phyloP scores from a whole-genome alignment of 2,329 filamentous ascomycete species.

The Clonostachys sp. region DNA sequence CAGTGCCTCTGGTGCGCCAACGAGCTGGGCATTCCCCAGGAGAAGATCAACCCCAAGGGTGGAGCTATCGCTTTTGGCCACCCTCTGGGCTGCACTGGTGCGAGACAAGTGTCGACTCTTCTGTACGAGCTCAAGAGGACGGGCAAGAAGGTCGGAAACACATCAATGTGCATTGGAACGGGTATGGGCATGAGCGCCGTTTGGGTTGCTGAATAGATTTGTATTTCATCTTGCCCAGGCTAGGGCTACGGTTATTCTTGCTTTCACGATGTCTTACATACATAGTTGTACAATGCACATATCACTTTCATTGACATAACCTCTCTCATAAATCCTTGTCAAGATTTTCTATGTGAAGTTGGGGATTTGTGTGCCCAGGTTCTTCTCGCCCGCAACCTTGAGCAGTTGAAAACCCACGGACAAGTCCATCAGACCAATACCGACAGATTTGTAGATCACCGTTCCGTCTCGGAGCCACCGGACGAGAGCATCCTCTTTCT shows the following conservation, averaged over 20 bases:
- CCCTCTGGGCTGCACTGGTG: constrained; percentile 90
- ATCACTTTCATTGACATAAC: background rate
- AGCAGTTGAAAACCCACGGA: constrained; percentile 56
- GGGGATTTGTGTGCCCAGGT: constrained; percentile 47
- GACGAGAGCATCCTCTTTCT: constrained; percentile 42
- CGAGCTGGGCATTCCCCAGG: constrained; percentile 73
- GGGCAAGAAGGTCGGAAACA: constrained; percentile 81
- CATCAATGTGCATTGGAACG: constrained; percentile 94
- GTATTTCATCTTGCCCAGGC: background rate
- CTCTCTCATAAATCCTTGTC: background rate
- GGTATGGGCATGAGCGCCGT: constrained; percentile 98
- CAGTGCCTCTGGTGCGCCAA: constrained; percentile 94
- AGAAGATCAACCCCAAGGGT: constrained; percentile 96
- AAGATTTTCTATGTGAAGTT: constrained; percentile 35
- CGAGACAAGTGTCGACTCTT: constrained; percentile 87
- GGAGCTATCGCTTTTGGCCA: constrained; percentile 96
- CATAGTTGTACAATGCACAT: background rate
- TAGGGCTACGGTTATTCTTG: background rate
- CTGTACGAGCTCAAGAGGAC: constrained; percentile 85
- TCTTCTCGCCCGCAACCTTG: constrained; percentile 47
- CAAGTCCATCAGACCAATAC: constrained; percentile 62
- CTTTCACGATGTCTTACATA: no score
- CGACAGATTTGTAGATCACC: constrained; percentile 66
- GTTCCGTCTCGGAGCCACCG: constrained; percentile 58
- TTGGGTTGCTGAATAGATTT: constrained; percentile 81